phyloP scores from a whole-genome alignment of 108 stramenopile genomes.

The Cyclostephanos invisitatus region DNA sequence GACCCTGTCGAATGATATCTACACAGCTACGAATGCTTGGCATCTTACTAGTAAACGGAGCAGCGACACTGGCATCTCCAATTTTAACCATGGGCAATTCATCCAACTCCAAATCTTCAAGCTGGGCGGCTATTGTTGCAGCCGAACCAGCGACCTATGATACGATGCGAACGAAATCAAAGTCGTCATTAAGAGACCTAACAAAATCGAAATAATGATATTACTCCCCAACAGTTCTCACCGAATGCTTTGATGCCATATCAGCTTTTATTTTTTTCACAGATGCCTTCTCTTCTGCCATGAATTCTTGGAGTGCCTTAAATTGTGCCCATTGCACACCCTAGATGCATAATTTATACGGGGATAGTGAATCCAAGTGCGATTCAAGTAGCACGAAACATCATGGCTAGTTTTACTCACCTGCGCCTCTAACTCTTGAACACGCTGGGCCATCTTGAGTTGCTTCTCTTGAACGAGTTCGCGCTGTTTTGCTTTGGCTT shows the following conservation, averaged over 20 bases:
- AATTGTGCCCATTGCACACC: slow-evolving; percentile 83
- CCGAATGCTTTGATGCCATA: slow-evolving; percentile 48
- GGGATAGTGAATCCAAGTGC: not conserved
- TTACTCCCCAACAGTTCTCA: slow-evolving; percentile 14
- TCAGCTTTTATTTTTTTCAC: slow-evolving; percentile 62
- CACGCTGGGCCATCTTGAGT: slow-evolving; percentile 57
- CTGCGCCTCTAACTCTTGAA: slow-evolving; percentile 75
- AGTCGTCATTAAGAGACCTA: not conserved
- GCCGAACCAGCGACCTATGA: slow-evolving; percentile 63
- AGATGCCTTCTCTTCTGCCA: slow-evolving; percentile 65
- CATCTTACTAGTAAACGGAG: slow-evolving; percentile 97
- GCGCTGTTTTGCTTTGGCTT: slow-evolving; percentile 57
- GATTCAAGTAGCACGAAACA: not conserved
- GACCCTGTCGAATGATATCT: slow-evolving; percentile 95
- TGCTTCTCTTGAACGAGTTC: slow-evolving; percentile 69
- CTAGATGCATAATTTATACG: not conserved
- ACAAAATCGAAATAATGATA: not conserved
- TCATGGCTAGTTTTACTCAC: not conserved
- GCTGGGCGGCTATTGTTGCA: slow-evolving; percentile 69
- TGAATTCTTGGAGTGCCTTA: slow-evolving; percentile 86
- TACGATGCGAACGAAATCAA: not conserved
- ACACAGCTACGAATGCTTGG: slow-evolving; percentile 95
- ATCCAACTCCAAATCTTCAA: slow-evolving; percentile 80
- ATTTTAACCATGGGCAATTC: slow-evolving; percentile 92
- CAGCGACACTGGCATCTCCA: slow-evolving; percentile 96